Evolutionary conservation across 176 grass and related monocot species (phyloP).

Genomic region (Oryza nivara): DNA sequence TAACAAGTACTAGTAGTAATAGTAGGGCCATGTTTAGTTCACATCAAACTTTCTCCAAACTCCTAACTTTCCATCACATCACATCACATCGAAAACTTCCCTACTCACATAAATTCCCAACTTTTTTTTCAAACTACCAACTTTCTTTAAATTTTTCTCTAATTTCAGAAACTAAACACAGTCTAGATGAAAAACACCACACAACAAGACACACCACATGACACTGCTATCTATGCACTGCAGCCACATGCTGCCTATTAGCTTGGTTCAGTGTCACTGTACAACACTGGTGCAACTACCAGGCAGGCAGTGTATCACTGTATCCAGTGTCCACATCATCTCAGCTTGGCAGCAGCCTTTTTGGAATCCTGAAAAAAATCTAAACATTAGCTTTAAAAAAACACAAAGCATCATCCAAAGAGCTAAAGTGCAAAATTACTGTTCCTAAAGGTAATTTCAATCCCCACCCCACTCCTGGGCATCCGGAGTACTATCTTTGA

Average conservation of each 20-base stretch:
- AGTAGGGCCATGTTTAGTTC: background rate
- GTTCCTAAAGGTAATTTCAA: background rate
- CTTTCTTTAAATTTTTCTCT: too few relatives aligned
- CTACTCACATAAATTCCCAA: too few relatives aligned
- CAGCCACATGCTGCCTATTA: background rate
- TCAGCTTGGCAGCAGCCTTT: slow-evolving; percentile 11
- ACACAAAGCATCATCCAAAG: background rate
- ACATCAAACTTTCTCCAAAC: too few relatives aligned
- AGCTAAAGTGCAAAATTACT: slow-evolving; percentile 39
- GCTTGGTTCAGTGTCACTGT: background rate
- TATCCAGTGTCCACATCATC: background rate
- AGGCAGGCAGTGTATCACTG: slow-evolving; percentile 16
- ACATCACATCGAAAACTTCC: too few relatives aligned
- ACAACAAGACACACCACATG: slow-evolving; percentile 1
- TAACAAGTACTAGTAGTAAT: background rate
- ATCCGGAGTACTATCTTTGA: slow-evolving; percentile 6
- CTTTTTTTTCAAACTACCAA: too few relatives aligned
- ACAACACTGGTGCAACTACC: slow-evolving; percentile 11
- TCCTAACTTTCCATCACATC: too few relatives aligned
- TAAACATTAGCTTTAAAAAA: background rate
- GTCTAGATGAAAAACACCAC: background rate
- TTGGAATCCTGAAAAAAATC: slow-evolving; percentile 15
- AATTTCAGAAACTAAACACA: too few relatives aligned
- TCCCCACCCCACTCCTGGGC: background rate
- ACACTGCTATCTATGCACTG: slow-evolving; percentile 13